These are phyloP conservation scores for Calonectria pseudoreteaudii DNA, from an alignment of 2,329 filamentous ascomycete species.

Conservation along the genomic window DNA sequence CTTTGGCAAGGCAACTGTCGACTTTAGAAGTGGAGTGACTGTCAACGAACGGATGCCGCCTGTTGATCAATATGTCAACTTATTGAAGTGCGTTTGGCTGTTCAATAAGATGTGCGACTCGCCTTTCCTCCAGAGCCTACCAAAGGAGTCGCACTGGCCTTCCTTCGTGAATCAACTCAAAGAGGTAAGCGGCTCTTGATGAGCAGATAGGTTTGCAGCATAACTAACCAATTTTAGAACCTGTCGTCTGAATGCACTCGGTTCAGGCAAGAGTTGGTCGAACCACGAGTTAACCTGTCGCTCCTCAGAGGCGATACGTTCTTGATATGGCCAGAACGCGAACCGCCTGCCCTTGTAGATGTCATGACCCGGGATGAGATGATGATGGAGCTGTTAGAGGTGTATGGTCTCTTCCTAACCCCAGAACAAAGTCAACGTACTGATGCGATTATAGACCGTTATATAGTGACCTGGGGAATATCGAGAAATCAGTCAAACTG, in stretches of 20 bases:
- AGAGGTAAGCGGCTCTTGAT: constrained; percentile 37
- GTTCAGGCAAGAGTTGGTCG: constrained; percentile 44
- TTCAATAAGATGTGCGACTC: constrained; percentile 36
- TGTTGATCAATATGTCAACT: constrained; percentile 45
- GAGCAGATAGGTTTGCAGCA: rapidly evolving
- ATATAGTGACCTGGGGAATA: constrained; percentile 29
- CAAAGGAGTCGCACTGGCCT: constrained; percentile 49
- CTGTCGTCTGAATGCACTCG: constrained; percentile 43
- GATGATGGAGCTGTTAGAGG: constrained; percentile 48
- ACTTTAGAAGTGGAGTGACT: constrained; percentile 41
- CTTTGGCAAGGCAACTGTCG: constrained; percentile 41
- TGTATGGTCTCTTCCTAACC: constrained; percentile 27
- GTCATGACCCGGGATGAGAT: constrained; percentile 47
- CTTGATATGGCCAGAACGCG: constrained; percentile 46
- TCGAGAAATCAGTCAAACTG: constrained; percentile 42
- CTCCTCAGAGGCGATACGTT: constrained; percentile 40
- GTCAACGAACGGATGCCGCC: constrained; percentile 41
- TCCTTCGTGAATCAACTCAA: constrained; percentile 48
- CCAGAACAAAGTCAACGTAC: background rate
- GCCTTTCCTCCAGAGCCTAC: constrained; percentile 20
- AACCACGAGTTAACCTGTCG: constrained; percentile 33
- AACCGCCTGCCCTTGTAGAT: constrained; percentile 42
- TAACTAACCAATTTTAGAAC: constrained; percentile 36
- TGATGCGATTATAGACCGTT: constrained; percentile 31
- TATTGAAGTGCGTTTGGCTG: constrained; percentile 50